Percentiles rank a stretch among this genome's conserved stretches.
These are phyloP conservation scores for Wickerhamiella pararugosa DNA, from an alignment of 1,139 yeast species.

Conservation along the genomic window DNA sequence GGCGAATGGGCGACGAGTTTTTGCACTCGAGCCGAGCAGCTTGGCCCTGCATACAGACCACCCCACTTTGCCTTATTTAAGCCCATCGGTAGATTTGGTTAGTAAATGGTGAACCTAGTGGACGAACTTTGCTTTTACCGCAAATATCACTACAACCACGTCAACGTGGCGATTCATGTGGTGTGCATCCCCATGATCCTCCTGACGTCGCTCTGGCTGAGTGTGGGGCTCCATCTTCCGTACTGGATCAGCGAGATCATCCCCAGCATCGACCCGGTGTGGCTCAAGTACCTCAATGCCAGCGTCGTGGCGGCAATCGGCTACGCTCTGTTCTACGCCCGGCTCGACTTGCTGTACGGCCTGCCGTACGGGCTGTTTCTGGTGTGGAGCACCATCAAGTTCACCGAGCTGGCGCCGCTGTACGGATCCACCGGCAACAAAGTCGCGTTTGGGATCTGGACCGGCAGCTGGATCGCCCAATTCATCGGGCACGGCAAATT, in stretches of 20 bases:
- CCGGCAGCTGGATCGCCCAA: constrained; percentile 64
- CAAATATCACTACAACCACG: constrained; percentile 56
- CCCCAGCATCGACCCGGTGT: constrained; percentile 18
- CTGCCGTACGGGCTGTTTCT: constrained; percentile 28
- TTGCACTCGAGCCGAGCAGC: too few species aligned
- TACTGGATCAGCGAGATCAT: constrained; percentile 8
- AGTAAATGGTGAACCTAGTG: constrained; percentile 4
- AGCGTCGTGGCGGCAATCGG: constrained; percentile 28
- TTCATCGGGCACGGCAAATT: constrained; percentile 77
- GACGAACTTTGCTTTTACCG: constrained; percentile 66
- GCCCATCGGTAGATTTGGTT: too few species aligned
- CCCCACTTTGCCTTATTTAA: too few species aligned
- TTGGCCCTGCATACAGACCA: too few species aligned
- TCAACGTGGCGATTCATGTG: constrained; percentile 64
- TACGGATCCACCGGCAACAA: constrained; percentile 19
- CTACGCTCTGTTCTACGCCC: constrained; percentile 31
- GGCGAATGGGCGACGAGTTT: too few species aligned
- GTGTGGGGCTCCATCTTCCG: constrained; percentile 21
- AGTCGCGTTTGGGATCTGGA: constrained; percentile 31
- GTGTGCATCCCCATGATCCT: constrained; percentile 69
- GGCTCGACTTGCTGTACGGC: constrained; percentile 31
- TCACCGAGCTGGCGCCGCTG: constrained; percentile 15
- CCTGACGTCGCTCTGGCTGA: constrained; percentile 35
- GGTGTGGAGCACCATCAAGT: constrained; percentile 18
- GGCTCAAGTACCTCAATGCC: constrained; percentile 25